Evolutionary conservation across 2,329 filamentous ascomycete species (phyloP), one percentile per base, ranked within the genome.

Genomic region (Paraconiothyrium sp.): DNA sequence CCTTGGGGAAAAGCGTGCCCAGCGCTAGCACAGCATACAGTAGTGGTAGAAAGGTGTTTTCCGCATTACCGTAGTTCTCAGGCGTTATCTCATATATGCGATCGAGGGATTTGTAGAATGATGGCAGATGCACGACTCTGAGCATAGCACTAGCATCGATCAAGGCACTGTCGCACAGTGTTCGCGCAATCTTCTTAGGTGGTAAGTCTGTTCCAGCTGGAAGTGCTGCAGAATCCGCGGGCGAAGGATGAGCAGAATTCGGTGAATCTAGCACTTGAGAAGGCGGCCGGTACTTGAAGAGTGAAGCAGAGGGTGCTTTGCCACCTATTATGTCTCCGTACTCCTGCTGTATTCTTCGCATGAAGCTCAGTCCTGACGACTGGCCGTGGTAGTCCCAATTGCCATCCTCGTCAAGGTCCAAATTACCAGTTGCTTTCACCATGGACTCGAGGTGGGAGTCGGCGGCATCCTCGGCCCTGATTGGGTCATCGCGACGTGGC

Each of bases 361-460:
- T 86, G 76, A 97, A 99, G 65, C 94, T 92, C 47, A 94, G 86
- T 2, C 94, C 94, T 0, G 95, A 98, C 0, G 94, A 97, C 66
- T 92, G 91, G 51, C 95, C 95, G 74, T 97, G 93, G 72, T 97
- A 99, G 78, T 98, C 94, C 89, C 93, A 97, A 70, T 95, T 89
- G 46, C 94, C 94, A 70, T 90, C 89, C 69, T 98, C 94, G 71
- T 97, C 93, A 37, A 98, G 85, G 72, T 98, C 94, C 20, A 99
- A 85, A 75, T 94, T 92, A 39, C 94, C 95, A 2, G 94, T 93
- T 46, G 92, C 92, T 74, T 94, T 92, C 60, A 98, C 93, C 94
- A 99, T 98, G 32, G 94, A 97, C 74, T 94, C 90, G 30, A 99
- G 83, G 66, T 94, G 87, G 87, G 89, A 85, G 34, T 85, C 85